Conservation (phyloP, 2,329 filamentous ascomycete genomes). For the Fusarium pseudoanthophilum region DNA sequence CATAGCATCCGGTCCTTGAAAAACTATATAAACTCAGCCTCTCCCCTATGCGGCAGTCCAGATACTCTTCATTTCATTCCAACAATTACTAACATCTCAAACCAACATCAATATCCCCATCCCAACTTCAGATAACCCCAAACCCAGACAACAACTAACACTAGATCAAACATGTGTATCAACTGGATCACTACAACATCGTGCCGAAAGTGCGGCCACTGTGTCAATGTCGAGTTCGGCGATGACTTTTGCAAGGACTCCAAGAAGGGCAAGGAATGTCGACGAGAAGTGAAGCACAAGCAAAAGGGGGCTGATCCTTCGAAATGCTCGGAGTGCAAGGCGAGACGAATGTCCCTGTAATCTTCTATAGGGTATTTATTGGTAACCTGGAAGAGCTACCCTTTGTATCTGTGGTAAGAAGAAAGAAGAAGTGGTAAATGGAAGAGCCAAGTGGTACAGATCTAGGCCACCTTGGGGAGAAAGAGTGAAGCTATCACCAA, state of each 20-base stretch:
- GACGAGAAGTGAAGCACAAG: neutral
- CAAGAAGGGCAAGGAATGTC: neutral
- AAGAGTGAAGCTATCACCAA: neutral
- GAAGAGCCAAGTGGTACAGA: too few species aligned
- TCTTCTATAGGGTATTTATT: neutral
- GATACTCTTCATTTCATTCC: too few species aligned
- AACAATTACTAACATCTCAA: neutral
- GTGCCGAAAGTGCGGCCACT: conserved; percentile 3
- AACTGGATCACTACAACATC: neutral
- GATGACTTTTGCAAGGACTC: neutral
- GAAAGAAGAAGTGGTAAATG: too few species aligned
- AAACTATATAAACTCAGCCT: neutral
- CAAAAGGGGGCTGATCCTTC: neutral
- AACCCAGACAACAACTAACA: neutral
- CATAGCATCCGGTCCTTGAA: neutral
- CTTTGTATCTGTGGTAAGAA: fast-evolving
- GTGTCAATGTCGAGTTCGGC: neutral
- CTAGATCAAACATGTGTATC: conserved; percentile 10
- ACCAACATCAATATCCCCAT: neutral
- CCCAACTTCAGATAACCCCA: too few species aligned
- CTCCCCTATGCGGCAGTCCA: neutral
- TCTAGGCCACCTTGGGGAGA: fast-evolving
- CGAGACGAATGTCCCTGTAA: neutral
- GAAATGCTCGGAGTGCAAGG: neutral
- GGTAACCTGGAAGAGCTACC: fast-evolving